phyloP scores from a whole-genome alignment of 768 basidiomycete genomes.

The Pulveroboletus sp. region DNA sequence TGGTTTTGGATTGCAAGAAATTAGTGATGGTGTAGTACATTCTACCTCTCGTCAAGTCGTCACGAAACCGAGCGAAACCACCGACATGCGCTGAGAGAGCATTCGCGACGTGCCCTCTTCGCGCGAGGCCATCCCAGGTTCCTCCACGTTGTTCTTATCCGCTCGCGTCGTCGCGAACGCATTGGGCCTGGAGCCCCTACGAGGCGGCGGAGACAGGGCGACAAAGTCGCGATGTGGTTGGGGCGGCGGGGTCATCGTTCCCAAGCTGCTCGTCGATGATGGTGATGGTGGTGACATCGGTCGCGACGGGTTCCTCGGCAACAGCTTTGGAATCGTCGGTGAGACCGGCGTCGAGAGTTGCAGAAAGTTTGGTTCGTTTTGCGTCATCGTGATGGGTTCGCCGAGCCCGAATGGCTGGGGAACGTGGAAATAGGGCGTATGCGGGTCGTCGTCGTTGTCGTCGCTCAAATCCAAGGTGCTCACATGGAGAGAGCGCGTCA shows the following conservation, averaged over 20 bases:
- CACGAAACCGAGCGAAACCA: slow-evolving; percentile 50
- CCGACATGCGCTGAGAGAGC: slow-evolving; percentile 48
- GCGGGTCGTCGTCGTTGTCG: slow-evolving; percentile 28
- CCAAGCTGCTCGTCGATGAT: background rate
- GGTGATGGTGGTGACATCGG: slow-evolving; percentile 19
- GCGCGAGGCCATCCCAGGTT: slow-evolving; percentile 4
- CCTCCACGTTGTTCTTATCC: slow-evolving; percentile 10
- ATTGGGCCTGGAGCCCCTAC: slow-evolving; percentile 52
- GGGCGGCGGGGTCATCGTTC: slow-evolving; percentile 17
- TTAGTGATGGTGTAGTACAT: slow-evolving; percentile 9
- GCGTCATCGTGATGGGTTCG: slow-evolving; percentile 53
- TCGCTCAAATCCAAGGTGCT: slow-evolving; percentile 26
- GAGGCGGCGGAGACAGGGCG: slow-evolving; percentile 61
- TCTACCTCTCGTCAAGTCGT: slow-evolving; percentile 37
- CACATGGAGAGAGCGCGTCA: slow-evolving; percentile 23
- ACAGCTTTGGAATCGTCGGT: slow-evolving; percentile 20
- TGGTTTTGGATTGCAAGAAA: slow-evolving; percentile 14
- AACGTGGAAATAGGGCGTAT: slow-evolving; percentile 14
- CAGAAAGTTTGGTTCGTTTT: slow-evolving; percentile 60
- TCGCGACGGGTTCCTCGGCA: slow-evolving; percentile 21
- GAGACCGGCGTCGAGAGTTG: slow-evolving; percentile 48
- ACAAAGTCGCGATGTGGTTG: slow-evolving; percentile 37
- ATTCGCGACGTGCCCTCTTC: slow-evolving; percentile 25
- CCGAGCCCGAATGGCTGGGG: slow-evolving; percentile 38
- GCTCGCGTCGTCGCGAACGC: slow-evolving; percentile 16